Conservation (phyloP, 75 land plant genomes). For the Picea glauca region DNA sequence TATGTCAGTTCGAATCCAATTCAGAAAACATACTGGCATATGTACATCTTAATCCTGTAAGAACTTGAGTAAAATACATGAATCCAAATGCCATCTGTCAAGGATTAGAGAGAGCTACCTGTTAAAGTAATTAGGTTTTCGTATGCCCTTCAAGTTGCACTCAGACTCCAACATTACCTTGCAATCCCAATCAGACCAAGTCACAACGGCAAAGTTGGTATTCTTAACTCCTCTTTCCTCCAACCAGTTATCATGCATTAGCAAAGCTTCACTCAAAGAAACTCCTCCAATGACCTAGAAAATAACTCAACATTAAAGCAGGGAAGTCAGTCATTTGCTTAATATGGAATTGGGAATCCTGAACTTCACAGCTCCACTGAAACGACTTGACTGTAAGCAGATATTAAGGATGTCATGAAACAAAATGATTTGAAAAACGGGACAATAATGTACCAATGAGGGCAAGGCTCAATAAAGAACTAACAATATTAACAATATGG, state of each 20-base stretch:
- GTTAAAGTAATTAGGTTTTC: constrained; percentile 89
- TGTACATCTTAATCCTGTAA: no score
- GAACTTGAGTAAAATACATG: background rate
- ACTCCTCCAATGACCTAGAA: constrained; percentile 79
- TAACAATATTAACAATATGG: no score
- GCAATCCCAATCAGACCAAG: constrained; percentile 98
- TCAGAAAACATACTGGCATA: no score
- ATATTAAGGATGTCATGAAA: no score
- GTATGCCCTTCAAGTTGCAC: constrained; percentile 69
- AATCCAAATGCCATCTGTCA: background rate
- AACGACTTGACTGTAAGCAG: no score
- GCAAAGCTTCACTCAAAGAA: constrained; percentile 68
- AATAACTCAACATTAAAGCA: background rate
- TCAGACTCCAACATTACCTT: constrained; percentile 85
- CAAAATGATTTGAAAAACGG: no score
- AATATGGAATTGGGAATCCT: no score
- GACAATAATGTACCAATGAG: no score
- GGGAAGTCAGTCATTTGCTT: no score
- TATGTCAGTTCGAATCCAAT: no score
- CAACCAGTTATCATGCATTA: constrained; percentile 90
- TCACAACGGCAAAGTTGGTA: constrained; percentile 81
- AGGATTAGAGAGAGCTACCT: constrained; percentile 30
- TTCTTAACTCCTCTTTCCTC: constrained; percentile 86
- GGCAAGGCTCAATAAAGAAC: no score
- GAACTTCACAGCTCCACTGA: no score